Evolutionary conservation across 177 flowering plant species (phyloP).

Genomic region (Tripterygium wilfordii): DNA sequence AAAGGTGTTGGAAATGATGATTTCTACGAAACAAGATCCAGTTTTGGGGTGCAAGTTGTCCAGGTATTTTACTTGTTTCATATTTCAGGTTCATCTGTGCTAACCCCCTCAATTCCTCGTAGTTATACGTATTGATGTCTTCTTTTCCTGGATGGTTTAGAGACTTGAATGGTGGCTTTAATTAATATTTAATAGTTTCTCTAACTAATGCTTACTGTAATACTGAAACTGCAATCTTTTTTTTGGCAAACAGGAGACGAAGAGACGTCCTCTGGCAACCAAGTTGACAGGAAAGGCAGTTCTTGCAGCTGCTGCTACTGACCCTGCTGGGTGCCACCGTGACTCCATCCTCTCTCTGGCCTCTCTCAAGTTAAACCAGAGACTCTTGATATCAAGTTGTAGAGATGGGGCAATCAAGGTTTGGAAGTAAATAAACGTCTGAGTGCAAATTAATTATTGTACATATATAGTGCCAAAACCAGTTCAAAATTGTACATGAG

Average conservation of each 20-base stretch:
- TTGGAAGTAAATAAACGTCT: constrained; percentile 83
- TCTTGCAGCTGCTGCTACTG: constrained; percentile 81
- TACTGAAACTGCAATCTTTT: too few species aligned
- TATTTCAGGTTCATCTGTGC: neutral
- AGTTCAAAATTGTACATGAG: too few species aligned
- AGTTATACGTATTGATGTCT: neutral
- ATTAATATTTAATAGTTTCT: too few species aligned
- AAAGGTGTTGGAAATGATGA: constrained; percentile 75
- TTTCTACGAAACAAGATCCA: constrained; percentile 47
- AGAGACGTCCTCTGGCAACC: constrained; percentile 45
- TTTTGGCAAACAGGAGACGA: constrained; percentile 70
- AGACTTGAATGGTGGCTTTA: too few species aligned
- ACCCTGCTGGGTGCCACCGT: constrained; percentile 92
- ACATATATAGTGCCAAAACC: too few species aligned
- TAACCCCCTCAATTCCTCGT: neutral
- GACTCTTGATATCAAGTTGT: constrained; percentile 83
- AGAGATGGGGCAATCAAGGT: constrained; percentile 98
- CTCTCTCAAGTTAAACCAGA: constrained; percentile 84
- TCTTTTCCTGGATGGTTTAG: too few species aligned
- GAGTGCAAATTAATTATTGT: too few species aligned
- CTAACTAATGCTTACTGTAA: too few species aligned
- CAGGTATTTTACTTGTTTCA: neutral
- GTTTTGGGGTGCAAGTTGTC: neutral
- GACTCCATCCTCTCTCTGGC: constrained; percentile 81
- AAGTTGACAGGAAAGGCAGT: constrained; percentile 66